Evolutionary conservation across 805 yeast species (phyloP), one percentile per base, ranked within the genome.

Genomic region (Zygosaccharomyces rouxii): DNA sequence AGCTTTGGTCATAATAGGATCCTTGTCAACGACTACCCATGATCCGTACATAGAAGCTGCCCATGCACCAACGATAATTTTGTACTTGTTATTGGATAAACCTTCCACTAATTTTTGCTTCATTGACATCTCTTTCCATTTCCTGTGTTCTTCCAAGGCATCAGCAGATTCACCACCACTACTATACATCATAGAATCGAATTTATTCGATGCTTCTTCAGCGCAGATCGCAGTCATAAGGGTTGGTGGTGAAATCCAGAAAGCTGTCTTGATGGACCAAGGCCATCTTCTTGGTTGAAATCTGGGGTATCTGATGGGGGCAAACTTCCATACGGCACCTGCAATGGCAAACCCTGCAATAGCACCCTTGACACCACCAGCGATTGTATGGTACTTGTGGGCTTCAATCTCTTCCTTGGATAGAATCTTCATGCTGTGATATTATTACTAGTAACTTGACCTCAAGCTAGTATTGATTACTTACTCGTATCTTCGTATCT

Each of bases 1-100:
- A 4, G 94, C 70, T 54, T 74, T 77, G 47, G 87, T 78, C 84
- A 88, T 77, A 63, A 81, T 71, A 54, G 81, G 83, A 65, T 88
- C 96, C 57, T 76, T 78, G 70, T 86, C 82, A 45, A 86, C 88
- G 39, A 71, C 59, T 41, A 69, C 78, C 88, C 92, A 88, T 4
- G 95, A 84, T 1, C 89, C 95, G 56, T 76, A 86, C 72, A 86
- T 68, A 3, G 92, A 83, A 19, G 80, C 85, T 4, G 87, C 89
- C 95, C 95, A 86, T 7, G 84, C 76, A 48, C 79, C 82, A 18
- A 83, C 77, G 55, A 86, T 81, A 55, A 84, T 75, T 62, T 77
- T 76, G 66, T 85, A 86, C 64, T 83, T 84, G 70, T 81, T 72
- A 47, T 71, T 76, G 38, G 76, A 69, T 26, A 78, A 66, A 35